These are phyloP conservation scores for Nepenthes gracilis DNA, from an alignment of 148 eudicot species.

Conservation along the genomic window DNA sequence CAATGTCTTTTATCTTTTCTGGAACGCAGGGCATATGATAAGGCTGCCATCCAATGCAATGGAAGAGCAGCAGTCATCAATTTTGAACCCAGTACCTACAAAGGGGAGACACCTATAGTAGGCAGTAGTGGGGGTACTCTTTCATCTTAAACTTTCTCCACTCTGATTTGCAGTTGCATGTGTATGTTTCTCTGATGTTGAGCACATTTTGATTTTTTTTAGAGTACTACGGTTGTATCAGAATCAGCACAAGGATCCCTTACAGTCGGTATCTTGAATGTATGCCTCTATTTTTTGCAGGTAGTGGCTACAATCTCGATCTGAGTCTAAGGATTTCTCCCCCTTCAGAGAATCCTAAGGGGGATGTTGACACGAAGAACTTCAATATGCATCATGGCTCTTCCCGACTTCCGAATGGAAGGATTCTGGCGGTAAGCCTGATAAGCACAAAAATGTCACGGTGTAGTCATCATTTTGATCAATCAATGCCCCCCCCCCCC, in stretches of 20 bases:
- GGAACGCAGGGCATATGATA: conserved; percentile 63
- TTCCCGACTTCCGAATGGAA: too few species aligned
- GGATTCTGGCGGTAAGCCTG: too few species aligned
- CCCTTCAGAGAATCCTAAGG: conserved; percentile 3
- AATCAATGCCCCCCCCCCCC: too few species aligned
- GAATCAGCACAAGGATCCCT: not conserved
- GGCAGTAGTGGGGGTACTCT: conserved; percentile 32
- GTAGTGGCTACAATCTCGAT: conserved; percentile 26
- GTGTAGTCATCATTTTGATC: too few species aligned
- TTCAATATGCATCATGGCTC: too few species aligned
- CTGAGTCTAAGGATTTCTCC: conserved; percentile 33
- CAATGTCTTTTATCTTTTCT: conserved; percentile 10
- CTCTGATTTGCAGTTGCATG: not conserved
- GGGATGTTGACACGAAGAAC: not conserved
- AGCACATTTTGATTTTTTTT: not conserved
- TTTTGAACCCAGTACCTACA: conserved; percentile 47
- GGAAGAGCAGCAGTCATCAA: conserved; percentile 64
- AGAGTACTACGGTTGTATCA: not conserved
- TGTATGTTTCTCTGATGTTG: not conserved
- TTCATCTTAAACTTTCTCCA: not conserved
- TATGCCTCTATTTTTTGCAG: conserved; percentile 1
- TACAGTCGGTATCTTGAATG: not conserved
- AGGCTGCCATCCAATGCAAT: conserved; percentile 60
- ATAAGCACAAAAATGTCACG: too few species aligned
- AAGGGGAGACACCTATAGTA: conserved; percentile 23